These are phyloP conservation scores for Eucalyptus erythrocorys DNA, from an alignment of 345 rosid genomes.

Conservation along the genomic window DNA sequence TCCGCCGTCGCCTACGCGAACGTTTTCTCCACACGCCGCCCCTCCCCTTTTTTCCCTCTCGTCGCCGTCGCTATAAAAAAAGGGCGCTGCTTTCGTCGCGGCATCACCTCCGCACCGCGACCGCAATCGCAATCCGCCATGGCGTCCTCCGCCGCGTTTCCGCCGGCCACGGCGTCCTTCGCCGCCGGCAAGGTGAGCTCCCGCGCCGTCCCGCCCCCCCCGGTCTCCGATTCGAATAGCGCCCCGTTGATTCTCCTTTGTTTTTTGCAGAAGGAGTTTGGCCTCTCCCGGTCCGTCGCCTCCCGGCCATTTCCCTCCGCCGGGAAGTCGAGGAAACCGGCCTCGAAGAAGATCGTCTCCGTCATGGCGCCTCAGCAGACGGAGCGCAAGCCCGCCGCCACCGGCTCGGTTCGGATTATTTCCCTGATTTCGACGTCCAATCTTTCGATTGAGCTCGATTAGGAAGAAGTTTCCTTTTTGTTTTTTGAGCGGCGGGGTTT, in stretches of 20 bases:
- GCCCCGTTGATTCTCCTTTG: not conserved
- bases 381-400: slow-evolving; percentile 61
- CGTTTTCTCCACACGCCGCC: not conserved
- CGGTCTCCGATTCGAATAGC: not conserved
- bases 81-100: not conserved
- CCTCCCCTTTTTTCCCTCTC: not conserved
- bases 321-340: slow-evolving; percentile 36
- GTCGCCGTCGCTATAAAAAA: not conserved
- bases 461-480: not conserved
- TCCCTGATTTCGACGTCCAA: not conserved
- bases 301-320: slow-evolving; percentile 19
- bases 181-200: not conserved
- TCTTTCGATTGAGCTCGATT: not conserved
- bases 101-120: not conserved
- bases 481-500: not conserved
- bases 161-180: not conserved
- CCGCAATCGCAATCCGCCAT: not conserved
- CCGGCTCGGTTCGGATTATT: slow-evolving; percentile 59
- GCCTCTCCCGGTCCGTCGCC: slow-evolving; percentile 26
- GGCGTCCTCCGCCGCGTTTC: not conserved
- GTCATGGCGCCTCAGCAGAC: slow-evolving; percentile 78
- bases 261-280: slow-evolving; percentile 33
- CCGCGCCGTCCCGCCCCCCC: not conserved
- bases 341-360: slow-evolving; percentile 51
- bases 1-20: not conserved